phyloP scores from a whole-genome alignment of 805 yeast species.

The Lachancea dasiensis region DNA sequence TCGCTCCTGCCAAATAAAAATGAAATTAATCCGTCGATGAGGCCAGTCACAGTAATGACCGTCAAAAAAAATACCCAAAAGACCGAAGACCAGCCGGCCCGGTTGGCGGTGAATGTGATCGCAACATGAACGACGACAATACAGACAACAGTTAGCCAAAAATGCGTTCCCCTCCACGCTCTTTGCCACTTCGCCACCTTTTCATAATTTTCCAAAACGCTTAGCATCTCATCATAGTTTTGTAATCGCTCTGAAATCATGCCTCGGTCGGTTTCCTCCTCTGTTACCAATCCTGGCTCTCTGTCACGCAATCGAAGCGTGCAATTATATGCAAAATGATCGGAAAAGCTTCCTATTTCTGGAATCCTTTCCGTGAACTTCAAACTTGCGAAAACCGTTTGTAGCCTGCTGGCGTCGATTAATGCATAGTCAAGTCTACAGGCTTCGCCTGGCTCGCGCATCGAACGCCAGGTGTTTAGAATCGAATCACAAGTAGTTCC shows the following conservation, averaged over 20 bases:
- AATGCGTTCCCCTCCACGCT: constrained; percentile 60
- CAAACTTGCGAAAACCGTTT: constrained; percentile 59
- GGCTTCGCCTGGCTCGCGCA: constrained; percentile 56
- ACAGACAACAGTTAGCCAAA: constrained; percentile 46
- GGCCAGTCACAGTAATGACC: constrained; percentile 57
- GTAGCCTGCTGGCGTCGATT: constrained; percentile 50
- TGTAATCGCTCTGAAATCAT: constrained; percentile 13
- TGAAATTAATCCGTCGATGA: constrained; percentile 71
- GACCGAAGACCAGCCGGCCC: constrained; percentile 59
- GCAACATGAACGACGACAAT: constrained; percentile 50
- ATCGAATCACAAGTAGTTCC: constrained; percentile 89
- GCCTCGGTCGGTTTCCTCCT: constrained; percentile 7
- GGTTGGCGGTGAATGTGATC: constrained; percentile 51
- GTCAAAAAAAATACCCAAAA: constrained; percentile 54
- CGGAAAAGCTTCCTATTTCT: constrained; percentile 72
- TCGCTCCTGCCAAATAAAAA: constrained; percentile 78
- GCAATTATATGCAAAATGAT: constrained; percentile 79
- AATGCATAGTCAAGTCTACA: constrained; percentile 88
- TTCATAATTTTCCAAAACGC: constrained; percentile 41
- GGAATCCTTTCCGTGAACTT: constrained; percentile 66
- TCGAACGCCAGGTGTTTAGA: constrained; percentile 77
- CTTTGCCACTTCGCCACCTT: constrained; percentile 55
- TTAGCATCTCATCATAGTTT: constrained; percentile 45
- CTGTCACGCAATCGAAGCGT: constrained; percentile 32
- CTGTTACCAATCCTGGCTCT: constrained; percentile 7